A percentile compares a stretch with the other conserved stretches of the same genome.
Evolutionary conservation across 1,139 yeast genomes (phyloP).

Genomic region (Lizanozyma gosingica): DNA sequence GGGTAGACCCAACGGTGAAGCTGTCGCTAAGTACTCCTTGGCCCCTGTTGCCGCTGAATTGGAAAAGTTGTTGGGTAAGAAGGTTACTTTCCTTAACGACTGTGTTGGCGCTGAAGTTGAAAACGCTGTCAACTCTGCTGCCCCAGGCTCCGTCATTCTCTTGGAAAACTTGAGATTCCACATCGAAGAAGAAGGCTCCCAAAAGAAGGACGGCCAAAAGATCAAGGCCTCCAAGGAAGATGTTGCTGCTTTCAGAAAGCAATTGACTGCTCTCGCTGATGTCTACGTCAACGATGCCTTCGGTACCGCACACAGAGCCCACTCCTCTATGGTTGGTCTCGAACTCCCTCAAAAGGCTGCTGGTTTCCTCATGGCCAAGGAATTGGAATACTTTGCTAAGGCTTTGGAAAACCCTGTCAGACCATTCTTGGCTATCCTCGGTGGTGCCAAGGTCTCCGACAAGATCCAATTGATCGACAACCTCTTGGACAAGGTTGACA

Average conservation of each 20-base stretch:
- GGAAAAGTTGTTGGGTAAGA: slow-evolving; percentile 53
- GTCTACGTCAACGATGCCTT: slow-evolving; percentile 96
- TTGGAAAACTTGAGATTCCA: slow-evolving; percentile 96
- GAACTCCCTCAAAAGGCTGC: slow-evolving; percentile 91
- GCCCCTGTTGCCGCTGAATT: slow-evolving; percentile 89
- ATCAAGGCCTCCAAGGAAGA: slow-evolving; percentile 79
- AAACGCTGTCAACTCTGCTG: slow-evolving; percentile 59
- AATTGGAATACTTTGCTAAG: slow-evolving; percentile 91
- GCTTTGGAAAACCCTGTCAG: slow-evolving; percentile 94
- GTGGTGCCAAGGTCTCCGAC: slow-evolving; percentile 98
- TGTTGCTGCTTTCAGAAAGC: slow-evolving; percentile 77
- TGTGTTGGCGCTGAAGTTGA: slow-evolving; percentile 87
- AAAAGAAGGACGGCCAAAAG: slow-evolving; percentile 80
- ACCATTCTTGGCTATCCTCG: slow-evolving; percentile 95
- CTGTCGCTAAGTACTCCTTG: slow-evolving; percentile 72
- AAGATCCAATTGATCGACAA: slow-evolving; percentile 96
- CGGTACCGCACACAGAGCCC: slow-evolving; percentile 99
- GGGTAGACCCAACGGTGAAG: slow-evolving; percentile 97
- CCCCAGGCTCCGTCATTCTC: slow-evolving; percentile 62
- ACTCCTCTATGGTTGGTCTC: slow-evolving; percentile 95
- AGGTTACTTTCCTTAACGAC: slow-evolving; percentile 75
- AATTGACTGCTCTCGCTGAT: slow-evolving; percentile 84
- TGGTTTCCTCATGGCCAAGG: slow-evolving; percentile 96
- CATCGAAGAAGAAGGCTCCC: slow-evolving; percentile 90
- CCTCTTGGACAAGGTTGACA: slow-evolving; percentile 88